Base-by-base conservation (phyloP, 352 stramenopile species). In the Phytophthora europaea region DNA sequence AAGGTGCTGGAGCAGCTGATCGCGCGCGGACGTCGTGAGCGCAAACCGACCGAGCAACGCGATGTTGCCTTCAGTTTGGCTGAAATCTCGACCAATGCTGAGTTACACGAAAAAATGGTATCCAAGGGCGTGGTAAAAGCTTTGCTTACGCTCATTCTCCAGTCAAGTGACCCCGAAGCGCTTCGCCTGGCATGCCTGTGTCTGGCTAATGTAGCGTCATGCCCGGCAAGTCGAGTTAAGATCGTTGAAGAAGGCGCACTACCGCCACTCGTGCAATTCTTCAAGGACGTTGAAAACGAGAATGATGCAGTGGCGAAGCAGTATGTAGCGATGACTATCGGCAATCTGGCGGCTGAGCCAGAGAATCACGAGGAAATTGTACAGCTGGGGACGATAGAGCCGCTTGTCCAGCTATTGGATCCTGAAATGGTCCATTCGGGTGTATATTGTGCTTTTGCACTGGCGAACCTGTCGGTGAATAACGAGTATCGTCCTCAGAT, bases 1-100 rank as follows among this genome's bases (percentile, higher is more conserved):
- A 99, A 99, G 81, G 94, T 99, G 33, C 82, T 99, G 6, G 97
- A 99, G 82, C 93, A 98, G 68, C 82, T 99, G 28, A 98, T 99
- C 59, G 97, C 97, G 22, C 92, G 98, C n/a, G 97, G 97, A 3
- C 83, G 97, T n/a, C 93, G 97, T 9, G 96, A 98, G 60, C 84
- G 91, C 48, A 97, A 98, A 74, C 94, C 95, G n/a, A 92, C 91
- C 0, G 97, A 99, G 70, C 95, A 99, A 80, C 97, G 97, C 22
- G 94, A 99, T 76, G 97, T 99, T 7, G 92, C 95, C 15, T 99
- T 99, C 72, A 98, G 95, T 38, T 81, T 99, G 7, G 96, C 95
- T 6, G 96, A 99, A 72, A 97, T 99, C 55, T 99, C 96, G 13
- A 99, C 97, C 2, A 94, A 98, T 65, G 80, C 79, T 12, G 93